Conservation (phyloP, 2,329 filamentous ascomycete species). For the Fusarium agapanthi region DNA sequence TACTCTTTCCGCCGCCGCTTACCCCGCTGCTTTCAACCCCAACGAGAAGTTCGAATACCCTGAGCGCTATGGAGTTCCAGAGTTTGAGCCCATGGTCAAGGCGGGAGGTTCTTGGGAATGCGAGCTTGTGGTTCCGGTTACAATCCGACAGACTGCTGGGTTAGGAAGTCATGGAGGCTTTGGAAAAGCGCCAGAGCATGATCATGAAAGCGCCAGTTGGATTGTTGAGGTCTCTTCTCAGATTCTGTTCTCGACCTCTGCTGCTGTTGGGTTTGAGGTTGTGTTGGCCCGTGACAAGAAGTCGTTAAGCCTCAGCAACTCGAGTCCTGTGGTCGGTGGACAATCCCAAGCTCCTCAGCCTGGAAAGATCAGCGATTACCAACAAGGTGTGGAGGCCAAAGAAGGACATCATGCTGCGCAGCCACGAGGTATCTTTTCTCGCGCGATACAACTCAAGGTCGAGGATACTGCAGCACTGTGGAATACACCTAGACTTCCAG, state of each 20-base stretch:
- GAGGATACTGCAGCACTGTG: constrained; percentile 91
- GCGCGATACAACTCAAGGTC: constrained; percentile 78
- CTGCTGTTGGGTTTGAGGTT: constrained; percentile 87
- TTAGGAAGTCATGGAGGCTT: constrained; percentile 56
- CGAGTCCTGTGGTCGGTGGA: constrained; percentile 56
- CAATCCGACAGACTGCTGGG: constrained; percentile 73
- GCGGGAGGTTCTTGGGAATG: constrained; percentile 89
- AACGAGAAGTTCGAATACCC: constrained; percentile 79
- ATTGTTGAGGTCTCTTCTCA: constrained; percentile 91
- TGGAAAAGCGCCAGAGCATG: constrained; percentile 54
- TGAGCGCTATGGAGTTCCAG: constrained; percentile 78
- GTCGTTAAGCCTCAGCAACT: constrained; percentile 73
- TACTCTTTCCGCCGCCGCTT: constrained; percentile 85
- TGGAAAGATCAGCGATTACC: constrained; percentile 80
- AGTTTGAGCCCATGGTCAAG: constrained; percentile 97
- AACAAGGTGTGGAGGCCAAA: constrained; percentile 66
- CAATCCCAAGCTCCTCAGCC: constrained; percentile 65
- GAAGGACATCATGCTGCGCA: constrained; percentile 69
- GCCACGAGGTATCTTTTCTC: constrained; percentile 82
- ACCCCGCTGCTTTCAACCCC: constrained; percentile 83
- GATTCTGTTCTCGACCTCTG: constrained; percentile 90
- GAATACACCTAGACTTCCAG: constrained; percentile 88
- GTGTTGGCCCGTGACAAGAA: constrained; percentile 86
- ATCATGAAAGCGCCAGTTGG: constrained; percentile 76
- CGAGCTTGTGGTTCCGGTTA: constrained; percentile 80